Base-by-base conservation (phyloP, 1,284 basidiomycete genomes). In the Athelia psychrophila region DNA sequence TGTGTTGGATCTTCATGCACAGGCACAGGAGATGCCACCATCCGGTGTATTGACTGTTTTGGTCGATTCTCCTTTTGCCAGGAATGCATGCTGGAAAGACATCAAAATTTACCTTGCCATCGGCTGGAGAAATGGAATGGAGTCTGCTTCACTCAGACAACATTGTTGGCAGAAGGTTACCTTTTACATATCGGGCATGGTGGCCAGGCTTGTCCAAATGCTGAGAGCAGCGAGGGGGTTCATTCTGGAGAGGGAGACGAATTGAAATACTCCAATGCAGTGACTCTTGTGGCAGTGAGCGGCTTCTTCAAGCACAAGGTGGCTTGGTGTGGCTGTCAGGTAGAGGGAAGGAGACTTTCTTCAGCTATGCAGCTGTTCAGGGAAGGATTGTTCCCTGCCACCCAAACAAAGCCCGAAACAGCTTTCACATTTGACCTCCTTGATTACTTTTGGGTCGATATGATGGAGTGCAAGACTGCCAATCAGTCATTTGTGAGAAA, bases 251-350 rank as follows among this genome's bases (percentile, higher is more conserved):
- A n/a, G n/a, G n/a, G n/a, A n/a, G n/a, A n/a, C n/a, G 3, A 5
- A 8, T 2, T 19, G 18, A 4, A 18, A 3, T 10, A 30, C 10
- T 2, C 8, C 15, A 32, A 22, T 12, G 23, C 38, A 16, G 4
- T 16, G 12, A 2, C 51, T 20, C 44, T 25, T 10, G 27, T 51
- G 2, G 33, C 47, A 18, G 33, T n/a, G 33, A 27, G 35, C 52
- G 5, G 52, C 44, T 13, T 53, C 33, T 53, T 53, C 3, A 35
- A 25, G 9, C 52, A 53, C n/a, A 25, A 30, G 3, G n/a, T 53
- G 22, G 13, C 27, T 22, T 52, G 42, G 52, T 53, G 44, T 30
- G 16, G 27, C 16, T 53, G 20, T 44, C 13, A 12, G 16, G 20
- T n/a, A n/a, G n/a, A n/a, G n/a, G n/a, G n/a, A n/a, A n/a, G n/a